These are phyloP conservation scores for Diaporthe vaccinii DNA, from an alignment of 2,329 filamentous ascomycete genomes.

Conservation along the genomic window DNA sequence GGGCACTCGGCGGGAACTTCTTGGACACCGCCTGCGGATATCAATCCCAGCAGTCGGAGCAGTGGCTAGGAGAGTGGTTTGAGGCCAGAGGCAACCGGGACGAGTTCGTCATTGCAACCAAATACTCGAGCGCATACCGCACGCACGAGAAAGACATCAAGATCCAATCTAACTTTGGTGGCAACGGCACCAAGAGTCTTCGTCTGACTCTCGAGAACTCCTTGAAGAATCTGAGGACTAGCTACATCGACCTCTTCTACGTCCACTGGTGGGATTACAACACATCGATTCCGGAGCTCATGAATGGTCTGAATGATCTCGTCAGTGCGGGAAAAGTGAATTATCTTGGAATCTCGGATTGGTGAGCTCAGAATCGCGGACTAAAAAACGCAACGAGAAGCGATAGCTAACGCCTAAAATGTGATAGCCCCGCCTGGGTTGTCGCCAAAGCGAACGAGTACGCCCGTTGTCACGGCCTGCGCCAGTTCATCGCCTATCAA, in stretches of 20 bases:
- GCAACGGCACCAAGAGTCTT: slow-evolving; percentile 74
- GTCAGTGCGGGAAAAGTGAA: slow-evolving; percentile 57
- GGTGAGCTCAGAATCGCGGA: slow-evolving; percentile 6
- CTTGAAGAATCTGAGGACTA: slow-evolving; percentile 59
- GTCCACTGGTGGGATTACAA: slow-evolving; percentile 61
- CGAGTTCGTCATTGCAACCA: slow-evolving; percentile 76
- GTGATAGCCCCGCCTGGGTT: slow-evolving; percentile 53
- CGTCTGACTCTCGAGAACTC: slow-evolving; percentile 64
- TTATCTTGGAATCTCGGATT: slow-evolving; percentile 57
- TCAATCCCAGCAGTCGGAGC: slow-evolving; percentile 72
- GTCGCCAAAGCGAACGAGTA: slow-evolving; percentile 56
- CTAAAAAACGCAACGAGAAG: too few relatives aligned
- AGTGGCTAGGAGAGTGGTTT: slow-evolving; percentile 80
- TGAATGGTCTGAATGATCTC: slow-evolving; percentile 57
- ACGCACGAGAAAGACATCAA: slow-evolving; percentile 53
- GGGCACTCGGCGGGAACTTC: slow-evolving; percentile 67
- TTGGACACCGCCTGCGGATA: slow-evolving; percentile 80
- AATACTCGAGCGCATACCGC: slow-evolving; percentile 65
- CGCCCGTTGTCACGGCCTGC: slow-evolving; percentile 52
- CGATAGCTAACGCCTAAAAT: too few relatives aligned
- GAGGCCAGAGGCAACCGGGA: slow-evolving; percentile 74
- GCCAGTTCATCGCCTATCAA: slow-evolving; percentile 56
- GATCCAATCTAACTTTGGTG: slow-evolving; percentile 60
- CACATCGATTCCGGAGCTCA: slow-evolving; percentile 57
- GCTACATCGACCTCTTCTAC: slow-evolving; percentile 60